Evolutionary conservation across 805 yeast species (phyloP), one percentile per base, ranked within the genome.

Genomic region (Ogataea nakhonphanomensis): DNA sequence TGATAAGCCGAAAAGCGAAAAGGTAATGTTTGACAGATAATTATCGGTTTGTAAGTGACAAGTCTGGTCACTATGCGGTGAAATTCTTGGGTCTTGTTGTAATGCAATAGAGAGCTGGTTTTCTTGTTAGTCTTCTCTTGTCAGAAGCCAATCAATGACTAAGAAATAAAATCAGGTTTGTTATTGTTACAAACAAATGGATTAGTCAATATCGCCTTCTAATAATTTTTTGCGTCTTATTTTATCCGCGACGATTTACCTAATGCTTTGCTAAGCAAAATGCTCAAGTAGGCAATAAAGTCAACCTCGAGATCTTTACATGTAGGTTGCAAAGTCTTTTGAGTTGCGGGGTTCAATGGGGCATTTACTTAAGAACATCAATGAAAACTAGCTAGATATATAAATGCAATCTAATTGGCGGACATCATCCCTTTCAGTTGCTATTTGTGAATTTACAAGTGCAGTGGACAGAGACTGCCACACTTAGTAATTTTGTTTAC

Each of bases 151-250:
- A 21, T 17, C 32, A 26, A 37, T 8, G 21, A 26, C 41, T 32
- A 10, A 31, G 12, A 37, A 12, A 13, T 12, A 17, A 25, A 12
- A 21, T 11, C 17, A 13, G 25, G 41, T 21, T 10, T 17, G 35
- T 21, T 37, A 22, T 21, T 21, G 25, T 24, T 8, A 30, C 41
- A 32, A 37, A 37, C 33, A 32, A 37, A 37, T 30, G 26, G 25
- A 37, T 37, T 37, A 31, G 35, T 37, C 35, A 31, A 37, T 37
- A 30, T 37, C 27, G 41, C 41, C 41, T 37, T 37, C 35, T 37
- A 27, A 23, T 21, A 20, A 17, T 17, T 37, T 37, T 31, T 37
- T 37, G 13, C 30, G 25, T 26, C 25, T 26, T 21, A 11, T 13
- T 25, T 15, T n/a, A 15, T 25, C 27, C 24, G 25, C 26, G 34